Base-by-base conservation (phyloP, 768 basidiomycete genomes). In the Podaxis pistillaris region DNA sequence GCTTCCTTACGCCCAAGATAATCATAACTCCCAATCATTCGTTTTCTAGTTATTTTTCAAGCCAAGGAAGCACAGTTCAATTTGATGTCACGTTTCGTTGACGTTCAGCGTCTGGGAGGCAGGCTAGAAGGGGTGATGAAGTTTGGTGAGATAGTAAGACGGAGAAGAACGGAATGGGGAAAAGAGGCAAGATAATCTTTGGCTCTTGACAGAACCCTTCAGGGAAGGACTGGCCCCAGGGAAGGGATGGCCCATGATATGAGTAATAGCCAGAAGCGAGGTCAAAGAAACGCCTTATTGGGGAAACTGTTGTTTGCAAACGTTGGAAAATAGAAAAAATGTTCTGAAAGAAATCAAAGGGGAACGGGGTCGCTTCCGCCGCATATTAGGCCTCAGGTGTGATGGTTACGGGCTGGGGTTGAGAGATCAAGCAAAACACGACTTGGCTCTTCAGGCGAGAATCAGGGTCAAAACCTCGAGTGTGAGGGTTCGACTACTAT, bases 61-160 rank as follows among this genome's bases (percentile, higher is more conserved):
- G 41, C 13, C 19, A 26, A 24, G 24, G 58, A 60, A 51, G 36
- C 13, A 30, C 22, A 33, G 7, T 33, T 8, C 30, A 28, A 49
- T 24, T 47, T 47, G 2, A 54, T 46, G 53, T 46, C 60, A 47
- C 12, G 36, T 36, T 61, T 36, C n/a, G 44, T 26, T 61, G 52
- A 61, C 53, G 46, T 55, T 37, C 49, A 58, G 30, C 49, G 28
- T 24, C 26, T 22, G 11, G 17, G 52, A 62, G 40, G 15, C 22
- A 33, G 52, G n/a, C 60, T 56, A 62, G 60, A 62, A 62, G 60
- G 44, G 26, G 28, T 38, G 17, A 26, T 17, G 13, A 51, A 52
- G 12, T 12, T 44, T 26, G 6, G 38, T 9, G 7, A 22, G 33
- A 28, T 56, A 33, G 28, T 28, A 13, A 49, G 40, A 26, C 52